Percentiles rank a stretch among this genome's conserved stretches.
Conservation (phyloP, 371 early-diverging fungal species). For the Mucor indicus region DNA sequence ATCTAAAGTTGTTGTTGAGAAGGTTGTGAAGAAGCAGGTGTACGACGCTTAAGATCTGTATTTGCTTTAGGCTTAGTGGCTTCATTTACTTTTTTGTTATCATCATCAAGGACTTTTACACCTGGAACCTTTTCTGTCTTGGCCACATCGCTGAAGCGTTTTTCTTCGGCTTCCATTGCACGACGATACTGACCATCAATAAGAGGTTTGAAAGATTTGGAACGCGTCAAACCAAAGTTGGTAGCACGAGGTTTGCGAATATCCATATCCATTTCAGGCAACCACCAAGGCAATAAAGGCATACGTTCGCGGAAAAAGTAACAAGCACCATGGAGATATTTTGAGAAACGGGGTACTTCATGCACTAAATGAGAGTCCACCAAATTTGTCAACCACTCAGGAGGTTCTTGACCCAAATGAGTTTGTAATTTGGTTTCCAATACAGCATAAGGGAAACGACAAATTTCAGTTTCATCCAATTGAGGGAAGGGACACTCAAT, state of each 20-base stretch:
- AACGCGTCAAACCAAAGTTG: conserved; percentile 32
- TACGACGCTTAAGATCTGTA: conserved; percentile 14
- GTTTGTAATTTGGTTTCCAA: conserved; percentile 98
- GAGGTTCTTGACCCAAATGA: conserved; percentile 81
- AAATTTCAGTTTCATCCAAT: conserved; percentile 74
- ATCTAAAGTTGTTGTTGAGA: conserved; percentile 10
- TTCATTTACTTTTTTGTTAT: not conserved
- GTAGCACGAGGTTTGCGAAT: conserved; percentile 32
- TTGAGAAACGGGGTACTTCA: conserved; percentile 96
- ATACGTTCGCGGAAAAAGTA: conserved; percentile 83
- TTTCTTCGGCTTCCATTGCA: conserved; percentile 30
- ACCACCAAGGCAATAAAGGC: conserved; percentile 94
- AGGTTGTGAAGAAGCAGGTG: conserved; percentile 5
- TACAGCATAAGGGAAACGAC: conserved; percentile 94
- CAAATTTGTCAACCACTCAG: conserved; percentile 91
- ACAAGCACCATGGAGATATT: conserved; percentile 95
- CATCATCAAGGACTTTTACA: conserved; percentile 1
- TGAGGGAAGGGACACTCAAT: conserved; percentile 81
- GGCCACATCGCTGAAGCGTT: conserved; percentile 19
- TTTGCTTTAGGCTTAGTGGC: conserved; percentile 12
- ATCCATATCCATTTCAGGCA: conserved; percentile 36
- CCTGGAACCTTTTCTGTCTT: conserved; percentile 15
- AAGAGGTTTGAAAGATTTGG: conserved; percentile 33
- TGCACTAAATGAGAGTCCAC: conserved; percentile 87
- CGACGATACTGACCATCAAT: conserved; percentile 34